Evolutionary conservation across 345 rosid species (phyloP).

Genomic region (Eucalyptus cloeziana): DNA sequence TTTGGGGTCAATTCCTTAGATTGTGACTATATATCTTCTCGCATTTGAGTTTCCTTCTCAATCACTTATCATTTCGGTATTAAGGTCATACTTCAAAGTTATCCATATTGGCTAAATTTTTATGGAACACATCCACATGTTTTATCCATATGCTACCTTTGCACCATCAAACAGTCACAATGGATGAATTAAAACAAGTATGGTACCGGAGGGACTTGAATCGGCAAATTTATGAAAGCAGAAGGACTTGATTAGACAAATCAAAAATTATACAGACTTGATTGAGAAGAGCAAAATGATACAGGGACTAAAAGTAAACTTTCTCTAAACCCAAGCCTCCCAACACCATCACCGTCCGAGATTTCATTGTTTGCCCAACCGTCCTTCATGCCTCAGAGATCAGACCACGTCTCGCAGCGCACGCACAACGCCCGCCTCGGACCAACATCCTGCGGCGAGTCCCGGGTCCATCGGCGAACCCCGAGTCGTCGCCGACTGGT

Average conservation of each 20-base stretch:
- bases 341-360: not conserved
- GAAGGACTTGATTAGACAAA: not conserved
- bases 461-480: not conserved
- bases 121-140: not conserved
- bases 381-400: not conserved
- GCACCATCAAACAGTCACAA: not conserved
- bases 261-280: not conserved
- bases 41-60: not conserved
- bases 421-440: not conserved
- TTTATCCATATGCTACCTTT: not conserved
- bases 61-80: not conserved
- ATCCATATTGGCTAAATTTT: not conserved
- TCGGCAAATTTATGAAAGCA: not conserved
- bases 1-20: too few species aligned
- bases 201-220: not conserved
- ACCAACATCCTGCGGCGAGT: not conserved
- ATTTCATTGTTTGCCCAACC: not conserved
- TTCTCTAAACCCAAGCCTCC: not conserved
- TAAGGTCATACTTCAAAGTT: accelerated
- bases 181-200: not conserved
- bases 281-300: not conserved
- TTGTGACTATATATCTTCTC: not conserved
- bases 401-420: not conserved
- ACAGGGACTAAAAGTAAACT: not conserved
- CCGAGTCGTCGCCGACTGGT: not conserved